phyloP scores from a whole-genome alignment of 1,139 yeast genomes.

The Sugiyamaella castrensis region DNA sequence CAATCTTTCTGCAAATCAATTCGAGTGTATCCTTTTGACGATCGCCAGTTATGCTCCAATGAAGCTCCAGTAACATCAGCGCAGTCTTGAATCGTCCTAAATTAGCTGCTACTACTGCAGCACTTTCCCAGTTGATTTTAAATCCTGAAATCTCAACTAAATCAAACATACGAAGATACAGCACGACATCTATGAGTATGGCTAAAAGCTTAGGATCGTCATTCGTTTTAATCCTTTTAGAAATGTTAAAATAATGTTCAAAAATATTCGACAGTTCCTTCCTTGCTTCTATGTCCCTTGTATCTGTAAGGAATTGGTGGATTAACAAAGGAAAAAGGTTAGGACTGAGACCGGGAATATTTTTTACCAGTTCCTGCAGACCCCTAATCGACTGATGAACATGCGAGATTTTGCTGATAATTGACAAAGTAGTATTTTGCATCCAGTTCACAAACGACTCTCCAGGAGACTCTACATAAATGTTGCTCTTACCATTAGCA shows the following conservation, averaged over 20 bases:
- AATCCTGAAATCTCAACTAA: background rate
- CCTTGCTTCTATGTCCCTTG: background rate
- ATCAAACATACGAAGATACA: constrained; percentile 8
- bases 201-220: background rate
- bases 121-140: constrained; percentile 5
- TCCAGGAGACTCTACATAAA: background rate
- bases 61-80: constrained; percentile 23
- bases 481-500: background rate
- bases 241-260: constrained; percentile 1
- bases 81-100: constrained; percentile 21
- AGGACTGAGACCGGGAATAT: constrained; percentile 25
- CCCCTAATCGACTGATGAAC: constrained; percentile 8
- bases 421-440: background rate
- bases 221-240: background rate
- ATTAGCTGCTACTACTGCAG: constrained; percentile 15
- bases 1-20: constrained; percentile 49
- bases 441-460: constrained; percentile 4
- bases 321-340: constrained; percentile 41
- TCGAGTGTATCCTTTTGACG: constrained; percentile 8
- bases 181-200: constrained; percentile 5
- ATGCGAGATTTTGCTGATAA: background rate
- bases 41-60: constrained; percentile 14
- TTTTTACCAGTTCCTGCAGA: constrained; percentile 6
- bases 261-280: background rate
- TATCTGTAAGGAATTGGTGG: constrained; percentile 16